These are phyloP conservation scores for Peniophora sp. DNA, from an alignment of 1,284 basidiomycete species.

Conservation along the genomic window DNA sequence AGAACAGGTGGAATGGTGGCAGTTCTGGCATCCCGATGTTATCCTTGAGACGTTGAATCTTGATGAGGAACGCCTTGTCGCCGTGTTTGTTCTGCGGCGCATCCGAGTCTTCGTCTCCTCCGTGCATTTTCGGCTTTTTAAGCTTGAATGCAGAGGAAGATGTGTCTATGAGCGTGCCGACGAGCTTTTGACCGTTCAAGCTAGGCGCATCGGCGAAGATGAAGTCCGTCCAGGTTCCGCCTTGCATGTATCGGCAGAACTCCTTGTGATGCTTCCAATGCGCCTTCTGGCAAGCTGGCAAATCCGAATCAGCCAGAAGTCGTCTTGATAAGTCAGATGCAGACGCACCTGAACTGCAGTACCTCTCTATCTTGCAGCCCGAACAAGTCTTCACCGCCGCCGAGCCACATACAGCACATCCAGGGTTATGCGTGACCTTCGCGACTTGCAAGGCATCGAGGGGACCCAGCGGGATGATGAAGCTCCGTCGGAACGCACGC, in stretches of 20 bases:
- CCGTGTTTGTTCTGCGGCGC: constrained; percentile 25
- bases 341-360: neutral
- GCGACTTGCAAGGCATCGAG: neutral
- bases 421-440: neutral
- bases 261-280: neutral
- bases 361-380: neutral
- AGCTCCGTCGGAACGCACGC: neutral
- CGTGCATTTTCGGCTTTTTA: neutral
- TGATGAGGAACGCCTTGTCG: constrained; percentile 30
- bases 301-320: neutral
- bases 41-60: constrained; percentile 26
- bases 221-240: neutral
- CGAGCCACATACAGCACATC: neutral
- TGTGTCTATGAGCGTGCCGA: neutral
- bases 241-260: neutral
- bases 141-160: neutral
- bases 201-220: neutral
- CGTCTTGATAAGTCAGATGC: no score
- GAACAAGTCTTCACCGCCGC: neutral
- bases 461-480: neutral
- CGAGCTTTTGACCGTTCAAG: neutral
- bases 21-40: constrained; percentile 1
- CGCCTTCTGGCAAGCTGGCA: neutral
- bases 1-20: no score
- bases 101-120: neutral